Percentiles rank a stretch among this genome's conserved stretches.
phyloP scores from a whole-genome alignment of 768 basidiomycete genomes.

The Cubamyces lactineus region DNA sequence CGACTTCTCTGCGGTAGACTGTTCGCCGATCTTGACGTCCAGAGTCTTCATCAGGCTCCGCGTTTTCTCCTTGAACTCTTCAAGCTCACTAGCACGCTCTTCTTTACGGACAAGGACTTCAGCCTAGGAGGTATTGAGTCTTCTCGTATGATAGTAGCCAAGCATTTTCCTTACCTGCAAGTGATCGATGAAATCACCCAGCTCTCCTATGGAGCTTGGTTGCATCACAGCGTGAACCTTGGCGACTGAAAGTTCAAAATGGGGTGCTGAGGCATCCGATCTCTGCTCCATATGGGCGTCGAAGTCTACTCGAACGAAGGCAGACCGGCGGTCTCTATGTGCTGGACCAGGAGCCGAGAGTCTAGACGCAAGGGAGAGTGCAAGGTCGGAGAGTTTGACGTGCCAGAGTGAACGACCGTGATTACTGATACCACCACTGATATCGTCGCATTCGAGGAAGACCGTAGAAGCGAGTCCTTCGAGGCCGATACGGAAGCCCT shows the following conservation, averaged over 20 bases:
- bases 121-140: constrained; percentile 45
- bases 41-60: constrained; percentile 73
- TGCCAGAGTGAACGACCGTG: constrained; percentile 60
- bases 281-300: constrained; percentile 37
- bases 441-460: constrained; percentile 74
- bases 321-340: constrained; percentile 68
- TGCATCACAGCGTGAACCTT: constrained; percentile 94
- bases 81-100: constrained; percentile 75
- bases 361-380: constrained; percentile 80
- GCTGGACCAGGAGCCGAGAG: constrained; percentile 45
- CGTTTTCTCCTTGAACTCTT: constrained; percentile 83
- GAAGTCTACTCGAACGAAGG: constrained; percentile 84
- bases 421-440: constrained; percentile 63
- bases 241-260: constrained; percentile 59
- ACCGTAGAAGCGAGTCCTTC: constrained; percentile 74
- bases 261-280: constrained; percentile 22
- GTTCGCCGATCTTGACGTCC: constrained; percentile 60
- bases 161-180: constrained; percentile 58
- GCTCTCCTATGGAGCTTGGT: constrained; percentile 87
- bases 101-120: constrained; percentile 77
- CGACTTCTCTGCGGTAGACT: constrained; percentile 36
- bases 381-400: constrained; percentile 70
- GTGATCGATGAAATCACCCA: constrained; percentile 88
- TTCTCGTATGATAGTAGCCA: constrained; percentile 17
- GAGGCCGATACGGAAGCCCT: constrained; percentile 80